Base-by-base conservation (phyloP, 139 green algal genomes). In the Chlamydomonas schloesseri region DNA sequence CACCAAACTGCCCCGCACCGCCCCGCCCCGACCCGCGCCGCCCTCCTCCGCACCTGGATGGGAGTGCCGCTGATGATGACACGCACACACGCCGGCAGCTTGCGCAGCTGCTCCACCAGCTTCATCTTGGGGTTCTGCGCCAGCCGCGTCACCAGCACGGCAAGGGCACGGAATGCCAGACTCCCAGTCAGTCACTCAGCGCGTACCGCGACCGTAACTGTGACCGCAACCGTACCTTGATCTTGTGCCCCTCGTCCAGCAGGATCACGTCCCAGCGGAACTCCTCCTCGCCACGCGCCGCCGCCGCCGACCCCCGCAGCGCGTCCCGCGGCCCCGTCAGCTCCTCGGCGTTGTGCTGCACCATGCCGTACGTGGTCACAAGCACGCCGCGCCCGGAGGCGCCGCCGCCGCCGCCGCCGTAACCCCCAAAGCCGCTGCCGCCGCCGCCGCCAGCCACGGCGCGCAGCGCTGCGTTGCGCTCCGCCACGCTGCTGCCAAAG, bases 361-460 rank as follows among this genome's bases (percentile, higher is more conserved):
- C 90, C 96, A 98, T 98, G 62, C 96, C 97, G 84, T 99, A 99
- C 6, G 97, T 99, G 11, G 96, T 98, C 67, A 99, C 89, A 73
- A 99, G 87, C 29, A 99, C 91, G 47, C 95, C 71, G 65, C 80
- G 18, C 21, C 79, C 68, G 42, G 53, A 83, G 89, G 86, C 82
- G 62, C 31, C 26, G 47, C 73, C 50, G 67, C 14, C 71, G 31
- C 10, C 10, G 55, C 80, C 71, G 28, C 80, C 82, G 28, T 20
- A n/a, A n/a, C n/a, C n/a, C n/a, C n/a, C 89, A 73, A 99, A 85
- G 31, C 10, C 10, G 55, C 80, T 62, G 28, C 80, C 11, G 31
- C 79, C 68, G 29, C 53, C 87, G 89, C 82, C 82, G 62, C 31
- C 26, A 8, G 71, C 73, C 9, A 91, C 72, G 11, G 76, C 73